phyloP scores from a whole-genome alignment of 345 rosid species.

The Brassica cretica region DNA sequence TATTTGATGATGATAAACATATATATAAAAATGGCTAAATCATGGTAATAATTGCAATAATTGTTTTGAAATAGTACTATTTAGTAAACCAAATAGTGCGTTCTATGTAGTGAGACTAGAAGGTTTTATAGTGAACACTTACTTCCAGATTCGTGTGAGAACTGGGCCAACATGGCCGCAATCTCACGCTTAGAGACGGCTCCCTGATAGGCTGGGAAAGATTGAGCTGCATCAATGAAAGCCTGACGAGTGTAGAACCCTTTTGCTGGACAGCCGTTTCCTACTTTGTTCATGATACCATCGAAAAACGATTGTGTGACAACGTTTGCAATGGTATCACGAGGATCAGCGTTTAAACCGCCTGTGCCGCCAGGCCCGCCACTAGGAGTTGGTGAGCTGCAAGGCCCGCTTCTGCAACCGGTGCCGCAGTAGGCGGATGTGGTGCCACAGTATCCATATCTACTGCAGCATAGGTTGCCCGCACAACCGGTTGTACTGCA shows the following conservation, averaged over 20 bases:
- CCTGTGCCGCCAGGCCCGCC: conserved; percentile 26
- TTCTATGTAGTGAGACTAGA: neutral
- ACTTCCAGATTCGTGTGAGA: conserved; percentile 31
- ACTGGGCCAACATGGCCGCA: conserved; percentile 57
- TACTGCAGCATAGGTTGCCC: conserved; percentile 36
- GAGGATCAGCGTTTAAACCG: conserved; percentile 33
- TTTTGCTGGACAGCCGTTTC: conserved; percentile 47
- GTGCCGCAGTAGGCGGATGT: conserved; percentile 34
- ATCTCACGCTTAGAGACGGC: conserved; percentile 54
- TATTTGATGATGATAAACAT: neutral
- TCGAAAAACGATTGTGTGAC: conserved; percentile 51
- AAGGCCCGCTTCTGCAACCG: conserved; percentile 41
- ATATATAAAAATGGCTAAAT: neutral
- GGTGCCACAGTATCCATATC: conserved; percentile 42
- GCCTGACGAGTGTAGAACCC: conserved; percentile 49
- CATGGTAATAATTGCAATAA: neutral
- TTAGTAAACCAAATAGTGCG: neutral
- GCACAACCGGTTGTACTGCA: conserved; percentile 35
- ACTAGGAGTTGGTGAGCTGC: conserved; percentile 28
- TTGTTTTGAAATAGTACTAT: neutral
- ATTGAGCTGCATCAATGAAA: conserved; percentile 39
- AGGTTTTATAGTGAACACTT: conserved; percentile 11
- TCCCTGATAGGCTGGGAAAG: conserved; percentile 35
- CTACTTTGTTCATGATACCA: conserved; percentile 44
- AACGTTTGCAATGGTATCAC: conserved; percentile 40